Base-by-base conservation (phyloP, 306 rosid species). In the Vigna radiata region DNA sequence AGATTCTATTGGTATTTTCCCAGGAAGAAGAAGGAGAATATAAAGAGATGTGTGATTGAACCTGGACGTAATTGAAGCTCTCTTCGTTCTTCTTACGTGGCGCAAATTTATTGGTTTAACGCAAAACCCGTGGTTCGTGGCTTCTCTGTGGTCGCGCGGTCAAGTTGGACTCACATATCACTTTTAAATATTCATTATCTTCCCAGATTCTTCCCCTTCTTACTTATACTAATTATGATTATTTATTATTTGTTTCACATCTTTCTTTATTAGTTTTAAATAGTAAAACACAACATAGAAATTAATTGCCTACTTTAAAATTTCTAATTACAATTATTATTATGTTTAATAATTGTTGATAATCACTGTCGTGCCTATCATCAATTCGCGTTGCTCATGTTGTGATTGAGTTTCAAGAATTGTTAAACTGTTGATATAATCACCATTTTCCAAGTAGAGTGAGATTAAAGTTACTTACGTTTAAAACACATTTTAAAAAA, bases 11-110 rank as follows among this genome's bases (percentile, higher is more conserved):
- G 67, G 18, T 46, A 37, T 41, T 41, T 18, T 50, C 23, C 11
- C 1, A 50, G 47, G 44, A 52, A 33, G 3, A 48, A 48, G 67
- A n/a, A 1, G 3, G 60, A 18, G 53, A 59, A 71, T 84, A 84
- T 84, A 75, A 53, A 77, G 61, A 52, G 54, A 53, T 21, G 15
- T 17, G 62, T 19, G 8, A 13, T 79, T 85, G 96, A 92, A 92
- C 82, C 89, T 83, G 76, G 96, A 90, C 85, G 84, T 55, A 4
- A 83, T 77, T 48, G 2, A 14, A 69, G n/a, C 10, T 13, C 0
- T 0, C 8, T 17, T 11, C 0, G 0, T 4, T 3, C 0, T 36
- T 27, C 31, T 56, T 6, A 86, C 62, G 81, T 85, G 95, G 86
- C 83, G 0, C 0, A 0, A 0, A 8, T 0, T 8, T 0, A 79